Conservation (phyloP, 164 flowering plant species). For the Chimonanthus praecox region DNA sequence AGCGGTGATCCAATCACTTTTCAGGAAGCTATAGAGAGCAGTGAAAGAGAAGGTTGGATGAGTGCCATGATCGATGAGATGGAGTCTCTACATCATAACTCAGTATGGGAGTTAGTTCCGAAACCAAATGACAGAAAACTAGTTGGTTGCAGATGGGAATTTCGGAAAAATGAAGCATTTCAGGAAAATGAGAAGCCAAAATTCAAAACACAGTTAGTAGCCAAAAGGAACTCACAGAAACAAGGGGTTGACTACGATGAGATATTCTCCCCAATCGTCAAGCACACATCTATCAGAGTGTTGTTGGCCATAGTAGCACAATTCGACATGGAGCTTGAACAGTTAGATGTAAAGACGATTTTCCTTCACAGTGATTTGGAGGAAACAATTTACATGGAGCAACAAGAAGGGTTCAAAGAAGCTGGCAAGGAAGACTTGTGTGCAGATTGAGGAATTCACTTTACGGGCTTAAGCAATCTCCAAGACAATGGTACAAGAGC, state of each 20-base stretch:
- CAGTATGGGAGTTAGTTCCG: background rate
- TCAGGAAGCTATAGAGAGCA: background rate
- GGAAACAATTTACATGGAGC: no score
- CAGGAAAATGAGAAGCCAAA: background rate
- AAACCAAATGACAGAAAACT: background rate
- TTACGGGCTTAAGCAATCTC: no score
- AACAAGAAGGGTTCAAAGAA: no score
- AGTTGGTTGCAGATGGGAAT: background rate
- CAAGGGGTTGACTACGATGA: conserved; percentile 2
- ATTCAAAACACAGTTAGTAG: conserved; percentile 1
- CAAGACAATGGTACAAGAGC: no score
- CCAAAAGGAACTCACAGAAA: background rate
- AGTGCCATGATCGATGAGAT: background rate
- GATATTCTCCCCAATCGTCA: background rate
- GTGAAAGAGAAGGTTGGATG: background rate
- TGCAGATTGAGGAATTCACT: no score
- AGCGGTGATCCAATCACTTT: background rate
- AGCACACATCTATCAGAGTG: background rate
- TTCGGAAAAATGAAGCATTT: background rate
- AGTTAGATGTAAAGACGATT: background rate
- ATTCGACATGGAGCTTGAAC: background rate
- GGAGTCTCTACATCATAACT: background rate
- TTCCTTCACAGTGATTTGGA: background rate
- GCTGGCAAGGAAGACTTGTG: no score
- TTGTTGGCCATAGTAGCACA: background rate